These are phyloP conservation scores for Fusarium mangiferae DNA, from an alignment of 2,329 filamentous ascomycete species.

Conservation along the genomic window DNA sequence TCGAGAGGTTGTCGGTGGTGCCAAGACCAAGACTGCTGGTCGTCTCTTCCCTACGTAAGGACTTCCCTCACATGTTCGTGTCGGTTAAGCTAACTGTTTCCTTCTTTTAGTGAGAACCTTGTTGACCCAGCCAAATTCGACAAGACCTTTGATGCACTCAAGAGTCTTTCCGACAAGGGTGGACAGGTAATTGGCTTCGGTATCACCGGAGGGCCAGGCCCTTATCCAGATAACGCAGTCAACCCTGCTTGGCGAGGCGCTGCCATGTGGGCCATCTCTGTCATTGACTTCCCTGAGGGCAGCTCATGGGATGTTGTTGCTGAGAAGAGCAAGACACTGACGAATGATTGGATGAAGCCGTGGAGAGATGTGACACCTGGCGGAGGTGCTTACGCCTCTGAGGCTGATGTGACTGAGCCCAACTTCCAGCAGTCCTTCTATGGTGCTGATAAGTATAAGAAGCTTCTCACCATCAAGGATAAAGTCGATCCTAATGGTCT, in stretches of 20 bases:
- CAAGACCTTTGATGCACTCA: constrained; percentile 50
- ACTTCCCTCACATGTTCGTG: too few species aligned
- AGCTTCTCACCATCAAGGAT: constrained; percentile 33
- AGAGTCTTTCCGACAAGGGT: constrained; percentile 52
- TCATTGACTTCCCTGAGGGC: constrained; percentile 44
- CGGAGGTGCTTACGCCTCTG: constrained; percentile 35
- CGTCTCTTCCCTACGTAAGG: constrained; percentile 37
- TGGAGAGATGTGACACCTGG: constrained; percentile 39
- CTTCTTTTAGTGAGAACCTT: constrained; percentile 20
- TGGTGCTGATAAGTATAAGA: constrained; percentile 32
- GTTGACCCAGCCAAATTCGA: constrained; percentile 43
- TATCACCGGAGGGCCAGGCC: constrained; percentile 47
- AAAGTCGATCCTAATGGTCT: constrained; percentile 31
- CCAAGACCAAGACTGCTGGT: constrained; percentile 33
- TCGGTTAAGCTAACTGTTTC: neutral
- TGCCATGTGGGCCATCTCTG: constrained; percentile 51
- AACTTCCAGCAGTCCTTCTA: constrained; percentile 39
- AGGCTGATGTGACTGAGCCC: constrained; percentile 37
- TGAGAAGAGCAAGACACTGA: constrained; percentile 30
- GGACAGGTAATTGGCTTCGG: constrained; percentile 55
- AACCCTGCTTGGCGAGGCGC: constrained; percentile 62
- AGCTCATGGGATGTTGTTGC: constrained; percentile 24
- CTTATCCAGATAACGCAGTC: constrained; percentile 54
- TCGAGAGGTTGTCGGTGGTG: constrained; percentile 23
- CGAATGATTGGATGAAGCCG: constrained; percentile 41